Evolutionary conservation across 73 alveolate genomes (phyloP), one percentile per base, ranked within the genome.

Genomic region (Durusdinium trenchii): DNA sequence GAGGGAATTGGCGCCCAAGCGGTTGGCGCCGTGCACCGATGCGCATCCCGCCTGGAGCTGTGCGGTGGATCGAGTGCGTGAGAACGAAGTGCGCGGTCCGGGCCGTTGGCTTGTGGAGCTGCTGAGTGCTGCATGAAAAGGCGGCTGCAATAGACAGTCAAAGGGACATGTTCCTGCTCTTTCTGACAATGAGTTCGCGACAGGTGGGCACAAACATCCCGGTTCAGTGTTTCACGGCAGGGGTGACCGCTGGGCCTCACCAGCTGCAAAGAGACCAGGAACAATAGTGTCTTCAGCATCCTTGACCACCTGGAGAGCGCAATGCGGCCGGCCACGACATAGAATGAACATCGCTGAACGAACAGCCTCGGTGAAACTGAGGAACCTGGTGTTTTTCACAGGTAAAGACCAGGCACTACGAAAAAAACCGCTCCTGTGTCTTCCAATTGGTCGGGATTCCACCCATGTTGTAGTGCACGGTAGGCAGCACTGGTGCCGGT

Each of bases 401-500:
- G 16, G 43, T 23, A 60, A 60, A 23, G 18, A 23, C 30, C n/a
- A 60, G 0, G 73, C 18, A 23, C 12, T 57, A 12, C 69, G 23
- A 57, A 57, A 16, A 57, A 57, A 57, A 23, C 69, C 50, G 45
- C 40, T 99, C 99, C 95, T 99, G 99, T 16, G 99, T 99, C 99
- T 99, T 99, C 99, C 99, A 99, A 99, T 99, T 99, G 62, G 99
- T 99, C 54, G 99, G 99, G 84, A 99, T 92, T 75, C 99, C 99
- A 35, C 99, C 99, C 99, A 99, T 99, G 99, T 99, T 99, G 99
- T 99, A 99, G 99, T 99, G 99, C 97, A 99, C 99, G 32, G 99
- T 99, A 64, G 99, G 99, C 64, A 99, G 95, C 75, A 99, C 99
- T 1, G 99, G 99, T 42, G 99, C 99, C n/a, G 99, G 99, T 95